These are phyloP conservation scores for Trichoderma virens DNA, from an alignment of 495 filamentous ascomycete species.

Conservation along the genomic window DNA sequence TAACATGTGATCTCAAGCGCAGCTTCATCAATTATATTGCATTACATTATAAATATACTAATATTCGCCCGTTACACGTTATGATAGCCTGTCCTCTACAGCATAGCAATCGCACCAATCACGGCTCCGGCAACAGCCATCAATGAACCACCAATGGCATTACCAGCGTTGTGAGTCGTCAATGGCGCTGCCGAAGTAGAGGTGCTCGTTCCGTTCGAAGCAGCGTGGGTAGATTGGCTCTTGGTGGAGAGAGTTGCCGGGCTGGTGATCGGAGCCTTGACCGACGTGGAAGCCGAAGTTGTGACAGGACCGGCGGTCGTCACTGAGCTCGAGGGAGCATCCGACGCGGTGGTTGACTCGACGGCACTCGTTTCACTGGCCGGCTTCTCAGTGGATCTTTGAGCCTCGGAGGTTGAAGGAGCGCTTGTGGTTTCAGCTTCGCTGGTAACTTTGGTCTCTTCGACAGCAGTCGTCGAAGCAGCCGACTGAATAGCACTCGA, in stretches of 20 bases:
- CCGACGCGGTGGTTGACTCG: background rate
- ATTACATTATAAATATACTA: background rate
- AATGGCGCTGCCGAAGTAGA: background rate
- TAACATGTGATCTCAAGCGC: background rate
- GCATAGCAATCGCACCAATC: background rate
- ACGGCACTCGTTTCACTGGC: background rate
- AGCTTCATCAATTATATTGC: background rate
- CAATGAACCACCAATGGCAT: background rate
- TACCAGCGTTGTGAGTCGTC: background rate
- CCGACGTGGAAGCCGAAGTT: background rate
- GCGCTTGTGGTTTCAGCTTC: background rate
- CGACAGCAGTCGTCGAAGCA: background rate
- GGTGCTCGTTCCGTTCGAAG: background rate
- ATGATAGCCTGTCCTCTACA: background rate
- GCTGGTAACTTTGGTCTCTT: background rate
- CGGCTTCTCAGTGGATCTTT: background rate
- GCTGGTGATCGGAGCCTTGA: background rate
- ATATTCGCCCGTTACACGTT: background rate
- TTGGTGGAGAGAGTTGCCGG: background rate
- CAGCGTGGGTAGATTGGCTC: background rate
- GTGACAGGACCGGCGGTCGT: background rate
- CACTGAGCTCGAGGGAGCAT: background rate
- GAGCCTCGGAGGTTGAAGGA: background rate
- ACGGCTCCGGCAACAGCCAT: background rate
- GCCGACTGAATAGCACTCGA: background rate